These are phyloP conservation scores for Citrus cavaleriei DNA, from an alignment of 345 rosid genomes.

Conservation along the genomic window DNA sequence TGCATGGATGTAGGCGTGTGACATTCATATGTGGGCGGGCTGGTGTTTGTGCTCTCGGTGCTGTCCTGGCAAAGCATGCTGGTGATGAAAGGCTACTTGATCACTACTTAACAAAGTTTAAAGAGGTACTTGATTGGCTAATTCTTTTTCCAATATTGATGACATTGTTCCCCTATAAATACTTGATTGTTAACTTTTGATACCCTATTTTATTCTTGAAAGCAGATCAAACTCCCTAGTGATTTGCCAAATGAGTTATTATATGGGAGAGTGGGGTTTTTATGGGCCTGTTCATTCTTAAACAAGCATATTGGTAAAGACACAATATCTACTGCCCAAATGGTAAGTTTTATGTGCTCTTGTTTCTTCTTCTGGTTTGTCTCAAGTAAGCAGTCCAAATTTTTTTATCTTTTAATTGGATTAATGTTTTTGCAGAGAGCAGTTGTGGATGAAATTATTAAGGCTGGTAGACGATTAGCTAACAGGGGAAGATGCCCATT, in stretches of 20 bases:
- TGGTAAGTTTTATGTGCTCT: slow-evolving; percentile 22
- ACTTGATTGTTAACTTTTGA: neutral
- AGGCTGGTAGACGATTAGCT: slow-evolving; percentile 44
- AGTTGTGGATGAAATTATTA: slow-evolving; percentile 48
- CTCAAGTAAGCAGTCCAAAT: neutral
- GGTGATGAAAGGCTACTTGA: slow-evolving; percentile 43
- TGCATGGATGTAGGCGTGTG: slow-evolving; percentile 36
- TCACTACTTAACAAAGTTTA: slow-evolving; percentile 43
- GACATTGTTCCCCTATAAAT: neutral
- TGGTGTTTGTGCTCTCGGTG: slow-evolving; percentile 76
- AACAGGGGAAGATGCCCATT: slow-evolving; percentile 46
- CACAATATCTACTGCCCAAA: slow-evolving; percentile 37
- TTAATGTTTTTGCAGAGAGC: slow-evolving; percentile 39
- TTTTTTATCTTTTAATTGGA: neutral
- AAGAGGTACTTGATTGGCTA: slow-evolving; percentile 28
- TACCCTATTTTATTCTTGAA: neutral
- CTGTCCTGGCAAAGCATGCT: slow-evolving; percentile 55
- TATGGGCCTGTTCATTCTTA: slow-evolving; percentile 68
- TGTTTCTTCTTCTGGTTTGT: neutral
- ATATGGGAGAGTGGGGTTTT: slow-evolving; percentile 60
- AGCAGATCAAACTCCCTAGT: slow-evolving; percentile 48
- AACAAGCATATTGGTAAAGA: slow-evolving; percentile 54
- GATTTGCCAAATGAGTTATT: slow-evolving; percentile 55
- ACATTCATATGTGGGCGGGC: slow-evolving; percentile 67
- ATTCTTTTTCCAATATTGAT: neutral